Conservation (phyloP, 2,329 filamentous ascomycete genomes). For the Acrocalymma vagum region DNA sequence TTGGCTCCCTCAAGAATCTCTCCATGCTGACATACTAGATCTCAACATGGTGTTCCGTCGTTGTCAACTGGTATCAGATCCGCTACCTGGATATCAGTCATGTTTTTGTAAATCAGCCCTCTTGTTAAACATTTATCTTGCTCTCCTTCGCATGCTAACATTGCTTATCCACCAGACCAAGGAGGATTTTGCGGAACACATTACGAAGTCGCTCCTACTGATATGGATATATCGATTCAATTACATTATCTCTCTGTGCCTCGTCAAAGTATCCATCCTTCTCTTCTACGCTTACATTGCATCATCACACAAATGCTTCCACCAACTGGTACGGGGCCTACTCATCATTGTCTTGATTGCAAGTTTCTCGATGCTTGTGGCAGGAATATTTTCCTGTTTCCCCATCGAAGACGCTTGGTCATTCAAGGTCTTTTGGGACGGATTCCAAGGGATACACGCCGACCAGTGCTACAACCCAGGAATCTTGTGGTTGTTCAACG, state of each 20-base stretch:
- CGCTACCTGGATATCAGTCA: slow-evolving; percentile 30
- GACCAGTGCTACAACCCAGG: slow-evolving; percentile 34
- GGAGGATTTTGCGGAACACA: slow-evolving; percentile 17
- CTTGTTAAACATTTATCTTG: background rate
- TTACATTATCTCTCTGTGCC: slow-evolving; percentile 36
- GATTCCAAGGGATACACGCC: slow-evolving; percentile 20
- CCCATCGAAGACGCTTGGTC: slow-evolving; percentile 37
- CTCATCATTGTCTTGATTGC: slow-evolving; percentile 30
- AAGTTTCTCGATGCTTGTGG: slow-evolving; percentile 35
- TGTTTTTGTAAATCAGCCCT: slow-evolving; percentile 19
- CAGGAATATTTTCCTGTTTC: slow-evolving; percentile 36
- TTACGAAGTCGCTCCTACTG: slow-evolving; percentile 21
- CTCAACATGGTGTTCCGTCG: slow-evolving; percentile 34
- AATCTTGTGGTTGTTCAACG: slow-evolving; percentile 46
- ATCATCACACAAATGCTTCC: slow-evolving; percentile 35
- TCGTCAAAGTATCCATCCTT: slow-evolving; percentile 44
- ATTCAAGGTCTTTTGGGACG: slow-evolving; percentile 25
- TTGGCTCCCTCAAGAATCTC: background rate
- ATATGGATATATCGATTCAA: slow-evolving; percentile 39
- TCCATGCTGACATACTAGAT: slow-evolving; percentile 30
- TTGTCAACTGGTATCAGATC: slow-evolving; percentile 38
- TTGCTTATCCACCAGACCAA: slow-evolving; percentile 16
- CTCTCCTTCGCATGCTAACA: slow-evolving; percentile 1
- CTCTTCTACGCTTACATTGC: slow-evolving; percentile 42
- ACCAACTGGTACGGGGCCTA: slow-evolving; percentile 25